Conservation (phyloP, 2,329 filamentous ascomycete genomes). For the Fonsecaea pedrosoi region DNA sequence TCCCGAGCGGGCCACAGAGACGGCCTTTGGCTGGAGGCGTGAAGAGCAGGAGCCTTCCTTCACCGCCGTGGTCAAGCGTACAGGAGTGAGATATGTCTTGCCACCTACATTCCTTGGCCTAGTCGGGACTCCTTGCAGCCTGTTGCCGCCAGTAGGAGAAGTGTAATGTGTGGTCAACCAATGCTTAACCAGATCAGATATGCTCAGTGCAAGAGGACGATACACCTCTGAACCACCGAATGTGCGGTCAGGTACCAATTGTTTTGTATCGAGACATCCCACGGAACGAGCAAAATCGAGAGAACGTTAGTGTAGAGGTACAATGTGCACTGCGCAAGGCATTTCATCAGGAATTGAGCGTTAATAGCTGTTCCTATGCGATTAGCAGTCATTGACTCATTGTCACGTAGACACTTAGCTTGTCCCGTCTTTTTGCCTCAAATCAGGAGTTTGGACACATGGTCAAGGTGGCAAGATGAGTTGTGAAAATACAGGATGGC, state of each 20-base stretch:
- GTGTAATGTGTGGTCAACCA: not conserved
- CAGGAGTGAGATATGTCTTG: not conserved
- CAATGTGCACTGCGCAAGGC: not conserved
- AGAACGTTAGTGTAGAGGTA: not conserved
- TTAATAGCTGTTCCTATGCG: not conserved
- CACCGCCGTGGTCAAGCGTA: constrained; percentile 7
- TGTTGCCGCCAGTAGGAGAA: not conserved
- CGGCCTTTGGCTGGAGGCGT: not conserved
- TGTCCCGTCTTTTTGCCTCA: not conserved
- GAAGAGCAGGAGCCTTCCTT: constrained; percentile 18
- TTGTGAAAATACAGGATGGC: not conserved
- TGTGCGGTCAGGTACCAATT: not conserved
- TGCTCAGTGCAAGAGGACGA: not conserved
- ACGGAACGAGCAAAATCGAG: not conserved
- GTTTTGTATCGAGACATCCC: not conserved
- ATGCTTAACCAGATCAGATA: not conserved
- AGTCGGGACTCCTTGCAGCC: not conserved
- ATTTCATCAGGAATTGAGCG: not conserved
- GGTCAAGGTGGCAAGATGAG: not conserved
- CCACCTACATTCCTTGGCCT: not conserved
- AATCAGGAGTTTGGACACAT: not conserved
- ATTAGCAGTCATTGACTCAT: constrained; percentile 3
- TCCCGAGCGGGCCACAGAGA: not conserved
- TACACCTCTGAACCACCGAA: not conserved
- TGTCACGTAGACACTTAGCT: not conserved